Conservation (phyloP, 1,284 basidiomycete genomes). For the Gymnopus androsaceus region DNA sequence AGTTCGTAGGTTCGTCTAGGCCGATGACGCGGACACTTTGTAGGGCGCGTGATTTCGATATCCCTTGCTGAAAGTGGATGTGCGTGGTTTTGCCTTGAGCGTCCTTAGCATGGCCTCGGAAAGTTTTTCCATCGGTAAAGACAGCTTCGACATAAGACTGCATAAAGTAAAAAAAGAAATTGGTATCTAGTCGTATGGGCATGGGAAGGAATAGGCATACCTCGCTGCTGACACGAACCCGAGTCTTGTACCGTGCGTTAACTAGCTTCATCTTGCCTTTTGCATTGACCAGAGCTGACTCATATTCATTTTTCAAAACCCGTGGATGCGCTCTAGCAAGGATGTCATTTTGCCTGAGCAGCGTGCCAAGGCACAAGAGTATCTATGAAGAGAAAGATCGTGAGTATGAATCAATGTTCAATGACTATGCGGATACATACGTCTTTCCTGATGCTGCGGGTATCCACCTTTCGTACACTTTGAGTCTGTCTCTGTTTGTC, state of each 20-base stretch:
- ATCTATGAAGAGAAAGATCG: constrained; percentile 24
- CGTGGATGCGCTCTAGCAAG: constrained; percentile 29
- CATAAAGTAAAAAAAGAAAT: too few relatives aligned
- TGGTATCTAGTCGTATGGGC: not conserved
- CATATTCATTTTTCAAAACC: constrained; percentile 28
- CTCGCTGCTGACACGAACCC: constrained; percentile 33
- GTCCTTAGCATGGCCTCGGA: constrained; percentile 28
- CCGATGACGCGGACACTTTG: constrained; percentile 37
- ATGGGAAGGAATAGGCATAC: constrained; percentile 23
- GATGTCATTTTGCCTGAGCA: constrained; percentile 30
- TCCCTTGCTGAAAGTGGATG: constrained; percentile 19
- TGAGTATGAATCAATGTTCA: not conserved
- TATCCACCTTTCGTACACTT: constrained; percentile 24
- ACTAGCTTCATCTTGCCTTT: constrained; percentile 27
- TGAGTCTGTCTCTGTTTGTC: constrained; percentile 2
- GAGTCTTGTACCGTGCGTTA: constrained; percentile 38
- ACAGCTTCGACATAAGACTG: constrained; percentile 34
- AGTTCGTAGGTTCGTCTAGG: constrained; percentile 33
- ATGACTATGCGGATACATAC: constrained; percentile 16
- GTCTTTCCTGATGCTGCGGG: constrained; percentile 18
- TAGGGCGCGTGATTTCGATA: constrained; percentile 17
- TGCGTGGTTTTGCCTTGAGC: constrained; percentile 34
- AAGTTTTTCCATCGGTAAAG: constrained; percentile 26
- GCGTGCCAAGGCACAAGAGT: constrained; percentile 23
- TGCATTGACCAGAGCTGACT: constrained; percentile 9